Percentiles rank a stretch among this genome's conserved stretches.
phyloP scores from a whole-genome alignment of 164 flowering plant genomes.

The Protea cynaroides region DNA sequence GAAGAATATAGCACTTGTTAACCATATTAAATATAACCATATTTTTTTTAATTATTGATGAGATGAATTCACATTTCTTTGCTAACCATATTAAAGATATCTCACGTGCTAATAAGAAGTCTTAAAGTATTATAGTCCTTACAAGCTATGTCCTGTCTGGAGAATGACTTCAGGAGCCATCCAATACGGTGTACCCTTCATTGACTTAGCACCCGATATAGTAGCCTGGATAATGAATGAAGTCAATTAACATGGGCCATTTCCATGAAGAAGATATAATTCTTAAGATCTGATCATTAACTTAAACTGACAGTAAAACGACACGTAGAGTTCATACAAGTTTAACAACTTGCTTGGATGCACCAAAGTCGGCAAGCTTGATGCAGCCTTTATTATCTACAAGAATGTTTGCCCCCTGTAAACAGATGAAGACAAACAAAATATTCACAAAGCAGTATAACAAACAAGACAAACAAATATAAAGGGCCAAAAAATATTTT shows the following conservation, averaged over 20 bases:
- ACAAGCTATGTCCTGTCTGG: slow-evolving; percentile 98
- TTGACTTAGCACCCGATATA: slow-evolving; percentile 92
- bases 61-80: background rate
- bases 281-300: no score
- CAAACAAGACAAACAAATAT: background rate
- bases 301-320: slow-evolving; percentile 4
- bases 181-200: slow-evolving; percentile 99
- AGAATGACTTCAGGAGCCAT: slow-evolving; percentile 99
- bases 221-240: slow-evolving; percentile 56
- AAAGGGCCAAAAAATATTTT: no score
- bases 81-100: background rate
- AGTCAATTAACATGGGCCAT: slow-evolving; percentile 6
- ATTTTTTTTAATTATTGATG: no score
- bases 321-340: slow-evolving; percentile 32
- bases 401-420: slow-evolving; percentile 76
- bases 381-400: slow-evolving; percentile 80
- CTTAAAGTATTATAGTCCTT: slow-evolving; percentile 21
- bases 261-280: slow-evolving; percentile 4
- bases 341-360: slow-evolving; percentile 78
- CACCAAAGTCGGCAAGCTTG: slow-evolving; percentile 87
- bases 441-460: background rate
- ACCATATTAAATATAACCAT: background rate
- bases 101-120: no score
- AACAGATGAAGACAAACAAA: slow-evolving; percentile 2
- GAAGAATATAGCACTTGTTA: no score